Conservation (phyloP, 2,329 filamentous ascomycete species). For the Beauveria medogensis region DNA sequence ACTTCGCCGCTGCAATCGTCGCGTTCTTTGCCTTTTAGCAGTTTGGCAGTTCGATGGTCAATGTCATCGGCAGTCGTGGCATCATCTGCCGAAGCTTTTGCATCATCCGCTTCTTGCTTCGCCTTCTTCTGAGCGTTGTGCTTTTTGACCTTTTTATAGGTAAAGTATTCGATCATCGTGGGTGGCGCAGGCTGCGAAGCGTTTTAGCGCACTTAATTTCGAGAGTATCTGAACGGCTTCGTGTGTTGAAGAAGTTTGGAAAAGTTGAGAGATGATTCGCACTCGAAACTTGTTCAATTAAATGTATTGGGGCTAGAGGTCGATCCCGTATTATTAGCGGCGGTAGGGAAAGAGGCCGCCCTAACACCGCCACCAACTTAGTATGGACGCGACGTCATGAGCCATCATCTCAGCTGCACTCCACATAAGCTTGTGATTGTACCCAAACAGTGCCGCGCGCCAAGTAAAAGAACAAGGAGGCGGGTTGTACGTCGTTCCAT, state of each 20-base stretch:
- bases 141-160: conserved; percentile 56
- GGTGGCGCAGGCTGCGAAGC: neutral
- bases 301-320: neutral
- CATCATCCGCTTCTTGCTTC: conserved; percentile 19
- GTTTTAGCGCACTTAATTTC: neutral
- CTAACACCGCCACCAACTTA: conserved; percentile 1
- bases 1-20: conserved; percentile 4
- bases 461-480: too few species aligned
- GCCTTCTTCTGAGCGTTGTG: conserved; percentile 42
- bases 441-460: neutral
- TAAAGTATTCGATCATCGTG: conserved; percentile 56
- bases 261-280: neutral
- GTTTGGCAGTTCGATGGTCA: conserved; percentile 40
- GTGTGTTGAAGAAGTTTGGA: neutral
- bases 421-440: conserved; percentile 10
- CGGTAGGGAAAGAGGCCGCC: conserved; percentile 10
- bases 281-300: neutral
- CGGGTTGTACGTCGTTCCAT: too few species aligned
- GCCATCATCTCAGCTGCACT: conserved; percentile 2
- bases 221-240: neutral
- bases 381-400: conserved; percentile 7
- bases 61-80: conserved; percentile 20
- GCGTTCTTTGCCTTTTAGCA: conserved; percentile 8
- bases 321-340: conserved; percentile 2
- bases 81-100: conserved; percentile 17